These are phyloP conservation scores for Panaeolus papilionaceus DNA, from an alignment of 768 basidiomycete species.

Conservation along the genomic window DNA sequence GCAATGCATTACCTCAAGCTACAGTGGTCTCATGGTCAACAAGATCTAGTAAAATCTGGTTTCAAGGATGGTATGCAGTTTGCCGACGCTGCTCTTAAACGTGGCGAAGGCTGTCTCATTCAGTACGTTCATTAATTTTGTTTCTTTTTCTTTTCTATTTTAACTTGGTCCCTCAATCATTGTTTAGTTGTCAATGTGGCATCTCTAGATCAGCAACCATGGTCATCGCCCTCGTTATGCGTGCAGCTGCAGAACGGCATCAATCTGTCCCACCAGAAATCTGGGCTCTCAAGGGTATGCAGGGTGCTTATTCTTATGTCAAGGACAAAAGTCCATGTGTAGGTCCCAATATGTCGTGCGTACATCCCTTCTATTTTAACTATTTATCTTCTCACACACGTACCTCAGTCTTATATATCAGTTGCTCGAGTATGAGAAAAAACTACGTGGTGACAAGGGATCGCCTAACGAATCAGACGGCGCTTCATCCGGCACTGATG, in stretches of 20 bases:
- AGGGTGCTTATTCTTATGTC: slow-evolving; percentile 88
- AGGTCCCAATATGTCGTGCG: slow-evolving; percentile 95
- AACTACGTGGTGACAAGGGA: slow-evolving; percentile 54
- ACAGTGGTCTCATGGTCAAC: slow-evolving; percentile 93
- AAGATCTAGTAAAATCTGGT: slow-evolving; percentile 80
- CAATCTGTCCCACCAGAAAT: slow-evolving; percentile 75
- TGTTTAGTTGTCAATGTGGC: slow-evolving; percentile 86
- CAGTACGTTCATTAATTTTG: slow-evolving; percentile 62
- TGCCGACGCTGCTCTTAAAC: slow-evolving; percentile 75
- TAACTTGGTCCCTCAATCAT: slow-evolving; percentile 28
- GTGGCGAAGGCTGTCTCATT: slow-evolving; percentile 81
- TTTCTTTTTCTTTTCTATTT: slow-evolving; percentile 23
- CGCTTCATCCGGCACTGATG: slow-evolving; percentile 54
- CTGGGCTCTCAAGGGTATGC: slow-evolving; percentile 86
- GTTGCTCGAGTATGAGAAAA: slow-evolving; percentile 89
- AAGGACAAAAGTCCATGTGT: slow-evolving; percentile 89
- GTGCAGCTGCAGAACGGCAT: slow-evolving; percentile 77
- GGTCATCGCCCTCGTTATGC: slow-evolving; percentile 92
- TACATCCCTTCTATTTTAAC: slow-evolving; percentile 32
- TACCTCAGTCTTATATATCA: slow-evolving; percentile 85
- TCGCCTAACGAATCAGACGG: slow-evolving; percentile 56
- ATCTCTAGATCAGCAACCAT: slow-evolving; percentile 91
- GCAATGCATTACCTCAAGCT: slow-evolving; percentile 89
- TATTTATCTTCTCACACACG: slow-evolving; percentile 27
- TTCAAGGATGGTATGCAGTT: slow-evolving; percentile 85